Base-by-base conservation (phyloP, 257 asterid genomes). In the Mentha longifolia region DNA sequence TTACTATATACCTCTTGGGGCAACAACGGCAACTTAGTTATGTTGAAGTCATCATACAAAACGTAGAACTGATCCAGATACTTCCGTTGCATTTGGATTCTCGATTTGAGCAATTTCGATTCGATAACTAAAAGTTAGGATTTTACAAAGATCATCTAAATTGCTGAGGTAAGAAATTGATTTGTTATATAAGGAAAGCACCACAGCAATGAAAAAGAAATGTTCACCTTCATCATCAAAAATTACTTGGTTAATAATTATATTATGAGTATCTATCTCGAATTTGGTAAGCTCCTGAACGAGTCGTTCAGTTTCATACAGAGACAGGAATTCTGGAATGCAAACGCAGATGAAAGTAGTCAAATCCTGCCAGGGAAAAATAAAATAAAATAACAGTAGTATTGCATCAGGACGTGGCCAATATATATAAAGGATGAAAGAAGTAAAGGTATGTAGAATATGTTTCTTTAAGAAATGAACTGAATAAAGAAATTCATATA, bases 231-330 rank as follows among this genome's bases (percentile, higher is more conserved):
- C 99, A 79, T 94, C 99, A 16, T 94, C 95, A 75, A 86, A 88
- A 66, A 94, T 86, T 46, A 94, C 97, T 91, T 94, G 99, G 84
- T 94, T 94, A 74, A 94, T 94, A 51, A 94, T 85, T 76, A 94
- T 88, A 80, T 94, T 91, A 71, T 94, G 99, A 1, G 99, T 91
- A 81, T 94, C 99, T 28, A 94, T 94, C 95, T 94, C 97, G 76
- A 91, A 94, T 74, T 83, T 94, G 37, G 99, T 86, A 56, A 94
- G 97, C 76, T 94, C 99, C 81, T 94, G 99, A 81, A 94, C 99
- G 15, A 94, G 91, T 50, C 99, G 81, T 79, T 94, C 99, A 19
- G 99, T 94, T 85, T 94, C 99, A 64, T 94, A 94, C 35, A 94
- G 77, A 16, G 99, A 94, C 61, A 94, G 90, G 81, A 94, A 94